Evolutionary conservation across 352 stramenopile species (phyloP), one percentile per base, ranked within the genome.

Genomic region (Globisporangium yorkense): DNA sequence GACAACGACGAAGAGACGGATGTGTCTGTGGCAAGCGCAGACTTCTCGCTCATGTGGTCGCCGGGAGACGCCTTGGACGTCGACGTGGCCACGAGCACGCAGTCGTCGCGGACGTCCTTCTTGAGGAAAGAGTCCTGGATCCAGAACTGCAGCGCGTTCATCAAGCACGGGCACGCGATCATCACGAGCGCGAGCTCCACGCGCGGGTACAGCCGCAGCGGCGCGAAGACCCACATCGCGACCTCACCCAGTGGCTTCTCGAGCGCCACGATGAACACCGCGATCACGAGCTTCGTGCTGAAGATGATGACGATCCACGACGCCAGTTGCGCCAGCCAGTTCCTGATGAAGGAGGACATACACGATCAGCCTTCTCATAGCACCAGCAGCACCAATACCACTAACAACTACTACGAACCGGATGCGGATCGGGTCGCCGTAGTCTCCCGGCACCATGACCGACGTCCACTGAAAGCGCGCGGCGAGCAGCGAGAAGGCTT

Each of bases 61-160:
- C 29, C 18, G 18, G n/a, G 31, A 9, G 20, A 5, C 6, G 70
- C 75, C 43, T 70, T 67, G 6, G 65, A 44, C 0, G 62, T 63
- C 40, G 47, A 49, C 15, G 72, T 47, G 20, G 51, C 61, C 41
- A 87, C 68, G 33, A 83, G 61, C 47, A 79, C 67, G 59, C 74
- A 83, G 57, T 87, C 77, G 50, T 86, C 70, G 9, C 71, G 71
- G 9, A 87, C 67, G 47, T 92, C 81, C 59, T 94, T 92, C 61
- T 94, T 96, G 52, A 96, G 77, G 66, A 94, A 96, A 68, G 75
- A 93, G 73, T 96, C 87, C 65, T 96, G 87, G 37, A 96, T 70
- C 84, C 84, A 96, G 59, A 94, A 96, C 58, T 96, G 87, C 48
- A 94, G 53, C 16, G 79, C 85, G 64, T 96, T 96, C 84, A 96